Conservation (phyloP, 2,329 filamentous ascomycete species). For the Fusarium nisikadoi region DNA sequence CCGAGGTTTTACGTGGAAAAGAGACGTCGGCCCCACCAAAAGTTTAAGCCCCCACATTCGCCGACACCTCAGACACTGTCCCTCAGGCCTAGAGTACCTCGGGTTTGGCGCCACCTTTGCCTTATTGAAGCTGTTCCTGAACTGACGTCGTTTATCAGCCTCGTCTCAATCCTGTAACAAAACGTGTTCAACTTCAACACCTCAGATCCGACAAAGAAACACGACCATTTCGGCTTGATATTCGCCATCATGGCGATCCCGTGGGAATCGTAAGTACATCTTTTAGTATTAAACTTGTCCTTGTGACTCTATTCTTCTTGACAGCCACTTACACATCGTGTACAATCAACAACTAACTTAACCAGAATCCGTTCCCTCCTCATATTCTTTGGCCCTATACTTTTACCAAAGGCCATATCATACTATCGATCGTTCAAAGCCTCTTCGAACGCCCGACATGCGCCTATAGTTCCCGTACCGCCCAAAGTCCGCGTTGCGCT, state of each 20-base stretch:
- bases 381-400: constrained; percentile 75
- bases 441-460: constrained; percentile 55
- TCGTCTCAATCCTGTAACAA: constrained; percentile 26
- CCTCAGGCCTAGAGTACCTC: not conserved
- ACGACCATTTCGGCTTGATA: not conserved
- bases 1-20: constrained; percentile 27
- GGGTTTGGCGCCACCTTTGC: constrained; percentile 27
- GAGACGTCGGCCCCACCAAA: constrained; percentile 31
- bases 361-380: constrained; percentile 64
- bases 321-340: constrained; percentile 9
- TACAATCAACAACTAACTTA: constrained; percentile 18
- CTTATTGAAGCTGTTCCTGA: constrained; percentile 27
- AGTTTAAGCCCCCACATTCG: constrained; percentile 11
- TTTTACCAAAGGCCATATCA: constrained; percentile 72
- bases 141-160: constrained; percentile 37
- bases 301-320: not conserved
- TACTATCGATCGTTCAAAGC: constrained; percentile 69
- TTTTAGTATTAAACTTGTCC: not conserved
- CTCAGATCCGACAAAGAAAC: not conserved
- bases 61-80: constrained; percentile 5
- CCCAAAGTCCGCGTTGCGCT: constrained; percentile 65
- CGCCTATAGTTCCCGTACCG: constrained; percentile 67
- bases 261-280: constrained; percentile 43
- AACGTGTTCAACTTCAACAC: constrained; percentile 33
- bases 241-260: constrained; percentile 43